Conservation (phyloP, 768 basidiomycete genomes). For the Atractiella rhizophila region DNA sequence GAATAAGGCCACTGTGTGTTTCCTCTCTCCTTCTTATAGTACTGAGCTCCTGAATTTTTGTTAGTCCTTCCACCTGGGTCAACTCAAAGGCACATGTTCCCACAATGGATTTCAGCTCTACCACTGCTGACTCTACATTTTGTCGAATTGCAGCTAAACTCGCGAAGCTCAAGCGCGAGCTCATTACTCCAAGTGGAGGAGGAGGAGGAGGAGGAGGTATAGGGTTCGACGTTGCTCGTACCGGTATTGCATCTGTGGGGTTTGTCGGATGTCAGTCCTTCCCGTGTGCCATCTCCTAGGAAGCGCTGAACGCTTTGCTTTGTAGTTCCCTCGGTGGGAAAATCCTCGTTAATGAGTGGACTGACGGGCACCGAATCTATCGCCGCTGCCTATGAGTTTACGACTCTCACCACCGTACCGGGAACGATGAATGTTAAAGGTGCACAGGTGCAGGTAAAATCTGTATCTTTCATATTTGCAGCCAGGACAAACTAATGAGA, state of each 20-base stretch:
- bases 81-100: neutral
- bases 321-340: slow-evolving; percentile 70
- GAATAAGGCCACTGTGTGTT: slow-evolving; percentile 33
- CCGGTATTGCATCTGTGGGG: slow-evolving; percentile 54
- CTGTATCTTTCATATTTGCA: slow-evolving; percentile 41
- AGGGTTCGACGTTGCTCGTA: slow-evolving; percentile 94
- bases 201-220: slow-evolving; percentile 67
- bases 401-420: slow-evolving; percentile 39
- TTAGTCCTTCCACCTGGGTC: slow-evolving; percentile 6
- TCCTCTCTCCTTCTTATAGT: slow-evolving; percentile 21
- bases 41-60: neutral
- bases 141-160: slow-evolving; percentile 42
- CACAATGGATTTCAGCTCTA: neutral
- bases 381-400: slow-evolving; percentile 89
- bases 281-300: neutral
- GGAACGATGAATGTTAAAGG: slow-evolving; percentile 86
- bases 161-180: slow-evolving; percentile 81
- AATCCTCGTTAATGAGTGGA: slow-evolving; percentile 61
- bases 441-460: slow-evolving; percentile 81
- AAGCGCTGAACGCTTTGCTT: slow-evolving; percentile 16
- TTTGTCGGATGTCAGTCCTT: slow-evolving; percentile 66
- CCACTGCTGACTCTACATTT: neutral
- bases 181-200: slow-evolving; percentile 49
- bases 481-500: neutral
- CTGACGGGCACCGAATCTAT: slow-evolving; percentile 91